phyloP scores from a whole-genome alignment of 306 rosid species.

The Inga laurina region DNA sequence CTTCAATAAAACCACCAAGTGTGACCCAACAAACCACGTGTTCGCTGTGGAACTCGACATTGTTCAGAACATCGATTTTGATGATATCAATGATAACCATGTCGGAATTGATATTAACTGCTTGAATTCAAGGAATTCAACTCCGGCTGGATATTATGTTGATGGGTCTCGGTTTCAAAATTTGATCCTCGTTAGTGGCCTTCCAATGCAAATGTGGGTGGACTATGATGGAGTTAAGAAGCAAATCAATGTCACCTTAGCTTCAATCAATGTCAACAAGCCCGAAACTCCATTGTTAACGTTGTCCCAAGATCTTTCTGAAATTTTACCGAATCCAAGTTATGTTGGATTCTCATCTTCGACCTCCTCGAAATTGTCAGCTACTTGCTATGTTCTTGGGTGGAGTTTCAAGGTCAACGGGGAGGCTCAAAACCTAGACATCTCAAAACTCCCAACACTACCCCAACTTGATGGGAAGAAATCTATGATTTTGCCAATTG shows the following conservation, averaged over 20 bases:
- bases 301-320: neutral
- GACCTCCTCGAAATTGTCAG: constrained; percentile 33
- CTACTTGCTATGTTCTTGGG: constrained; percentile 49
- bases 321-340: constrained; percentile 35
- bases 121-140: constrained; percentile 20
- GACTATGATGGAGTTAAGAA: constrained; percentile 53
- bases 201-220: constrained; percentile 59
- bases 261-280: constrained; percentile 41
- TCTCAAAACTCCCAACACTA: constrained; percentile 46
- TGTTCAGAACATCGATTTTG: constrained; percentile 34
- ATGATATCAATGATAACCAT: constrained; percentile 62
- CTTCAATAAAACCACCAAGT: neutral
- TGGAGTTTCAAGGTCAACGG: constrained; percentile 69
- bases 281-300: constrained; percentile 42
- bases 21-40: neutral
- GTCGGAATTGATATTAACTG: constrained; percentile 65
- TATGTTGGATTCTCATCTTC: constrained; percentile 72
- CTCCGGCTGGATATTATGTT: constrained; percentile 42
- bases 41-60: constrained; percentile 13
- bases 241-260: constrained; percentile 50
- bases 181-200: constrained; percentile 49
- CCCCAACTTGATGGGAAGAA: constrained; percentile 25
- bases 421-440: constrained; percentile 39
- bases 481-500: constrained; percentile 24
- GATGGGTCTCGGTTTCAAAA: neutral